phyloP scores from a whole-genome alignment of 768 basidiomycete species.

The Neoboletus brunneissimus region DNA sequence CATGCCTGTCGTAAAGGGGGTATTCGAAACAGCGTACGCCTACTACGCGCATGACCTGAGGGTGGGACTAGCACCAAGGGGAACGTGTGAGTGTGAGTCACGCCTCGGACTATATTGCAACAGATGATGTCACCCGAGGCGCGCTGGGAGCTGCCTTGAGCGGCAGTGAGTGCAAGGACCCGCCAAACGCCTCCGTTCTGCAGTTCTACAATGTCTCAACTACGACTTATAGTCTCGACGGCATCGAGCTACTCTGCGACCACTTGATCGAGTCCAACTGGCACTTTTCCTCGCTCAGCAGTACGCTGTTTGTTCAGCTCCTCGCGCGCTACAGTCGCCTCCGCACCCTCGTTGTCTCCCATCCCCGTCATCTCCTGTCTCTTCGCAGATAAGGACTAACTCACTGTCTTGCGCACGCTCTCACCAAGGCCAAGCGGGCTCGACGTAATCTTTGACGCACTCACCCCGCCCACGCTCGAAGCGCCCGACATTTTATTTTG shows the following conservation, averaged over 20 bases:
- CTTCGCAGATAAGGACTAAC: slow-evolving; percentile 19
- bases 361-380: slow-evolving; percentile 29
- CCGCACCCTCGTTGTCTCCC: slow-evolving; percentile 16
- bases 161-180: not conserved
- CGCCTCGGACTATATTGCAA: slow-evolving; percentile 6
- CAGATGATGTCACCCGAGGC: slow-evolving; percentile 11
- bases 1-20: slow-evolving; percentile 6
- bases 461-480: slow-evolving; percentile 28
- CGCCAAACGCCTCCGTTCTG: not conserved
- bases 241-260: slow-evolving; percentile 28
- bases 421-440: slow-evolving; percentile 21
- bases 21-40: slow-evolving; percentile 3
- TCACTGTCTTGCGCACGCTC: slow-evolving; percentile 5
- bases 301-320: slow-evolving; percentile 22
- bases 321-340: slow-evolving; percentile 23
- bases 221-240: slow-evolving; percentile 20
- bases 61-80: not conserved
- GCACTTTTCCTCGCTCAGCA: slow-evolving; percentile 27
- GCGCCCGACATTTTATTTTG: slow-evolving; percentile 21
- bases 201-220: slow-evolving; percentile 19
- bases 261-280: slow-evolving; percentile 25
- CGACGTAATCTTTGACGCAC: slow-evolving; percentile 14
- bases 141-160: slow-evolving; percentile 8
- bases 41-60: not conserved
- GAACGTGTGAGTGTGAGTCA: not conserved